Evolutionary conservation across 2,329 filamentous ascomycete species (phyloP), one percentile per base, ranked within the genome.

Genomic region (Curvularia hawaiiensis): DNA sequence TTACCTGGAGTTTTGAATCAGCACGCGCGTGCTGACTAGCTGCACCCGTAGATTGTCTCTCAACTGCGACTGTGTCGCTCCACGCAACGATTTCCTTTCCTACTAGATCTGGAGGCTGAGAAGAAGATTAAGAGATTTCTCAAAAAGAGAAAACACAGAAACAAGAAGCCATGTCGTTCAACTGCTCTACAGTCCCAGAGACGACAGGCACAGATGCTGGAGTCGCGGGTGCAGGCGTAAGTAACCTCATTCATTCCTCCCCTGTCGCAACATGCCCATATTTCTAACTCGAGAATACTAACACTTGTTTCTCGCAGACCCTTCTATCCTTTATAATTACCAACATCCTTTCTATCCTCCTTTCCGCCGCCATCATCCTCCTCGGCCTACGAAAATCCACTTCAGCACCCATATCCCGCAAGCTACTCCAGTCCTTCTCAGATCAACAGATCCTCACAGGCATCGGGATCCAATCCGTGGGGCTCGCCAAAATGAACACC

Each of bases 381-480:
- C 79, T 83, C 54, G 84, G 87, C 20, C 69, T 79, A 30, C 78
- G 76, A 55, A 79, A 78, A 52, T 78, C 79, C 11, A 83, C 74
- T 0, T 75, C 74, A 1, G 73, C 83, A 20, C 79, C 80, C 43
- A 83, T 89, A 50, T 79, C 82, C 20, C 85, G 87, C 50, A 89
- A 88, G 70, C 79, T 90, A 2, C 83, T 90, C 48, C 84, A 83
- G 68, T 82, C 84, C 60, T 86, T 88, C 76, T 86, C 83, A 18
- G 87, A 90, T 74, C 87, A 89, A 69, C 87, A 90, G 73, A 86
- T 90, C 71, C 78, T 90, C 53, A 87, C 86, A 18, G 87, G 88
- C 40, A 89, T 90, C 69, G 86, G 84, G n/a, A 84, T 90, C 55
- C 87, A 90, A 70, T 80, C 79, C 55, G 80, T 90, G 24, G 88